Evolutionary conservation across 2,329 filamentous ascomycete genomes (phyloP), one percentile per base, ranked within the genome.

Genomic region (Colletotrichum sp.): DNA sequence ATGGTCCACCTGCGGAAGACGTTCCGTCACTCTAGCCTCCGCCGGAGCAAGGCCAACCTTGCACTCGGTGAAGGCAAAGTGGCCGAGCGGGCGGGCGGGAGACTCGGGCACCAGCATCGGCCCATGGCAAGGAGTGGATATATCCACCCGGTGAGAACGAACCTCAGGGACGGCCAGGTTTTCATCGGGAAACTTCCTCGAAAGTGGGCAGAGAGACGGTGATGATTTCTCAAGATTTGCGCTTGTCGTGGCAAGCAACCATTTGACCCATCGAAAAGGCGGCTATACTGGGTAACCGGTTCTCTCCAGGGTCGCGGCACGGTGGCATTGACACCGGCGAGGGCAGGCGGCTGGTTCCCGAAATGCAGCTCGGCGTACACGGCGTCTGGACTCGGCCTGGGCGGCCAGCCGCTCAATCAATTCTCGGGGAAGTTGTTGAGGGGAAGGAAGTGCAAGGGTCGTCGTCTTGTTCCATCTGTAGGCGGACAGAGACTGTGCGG

Each of bases 131-230:
- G 65, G 57, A 74, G 74, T 76, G 65, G 59, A 65, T 62, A 62
- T 74, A 76, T 69, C 74, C 74, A 69, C 60, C 70, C 74, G 74
- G 65, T 76, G 57, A 74, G 70, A 26, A 52, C n/a, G 69, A 28
- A 28, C 7, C 49, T 69, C 64, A 28, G 44, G 24, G 64, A 36
- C 62, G 57, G 36, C 34, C 21, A 36, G 55, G 55, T 44, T 36
- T 55, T 63, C 39, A 55, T 28, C 39, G 18, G 55, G 16, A 26
- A 44, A 32, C 32, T 44, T 63, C 39, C 26, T 59, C 32, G 49
- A 34, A 49, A 30, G 18, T 16, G 30, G 39, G 30, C 18, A 34
- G 24, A 21, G 30, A 62, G 59, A 36, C 24, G 26, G 36, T 64
- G 24, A 52, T 21, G 26, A 49, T 26, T 36, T 39, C 7, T 32